Conservation (phyloP, 257 asterid genomes). For the Henckelia pumila region DNA sequence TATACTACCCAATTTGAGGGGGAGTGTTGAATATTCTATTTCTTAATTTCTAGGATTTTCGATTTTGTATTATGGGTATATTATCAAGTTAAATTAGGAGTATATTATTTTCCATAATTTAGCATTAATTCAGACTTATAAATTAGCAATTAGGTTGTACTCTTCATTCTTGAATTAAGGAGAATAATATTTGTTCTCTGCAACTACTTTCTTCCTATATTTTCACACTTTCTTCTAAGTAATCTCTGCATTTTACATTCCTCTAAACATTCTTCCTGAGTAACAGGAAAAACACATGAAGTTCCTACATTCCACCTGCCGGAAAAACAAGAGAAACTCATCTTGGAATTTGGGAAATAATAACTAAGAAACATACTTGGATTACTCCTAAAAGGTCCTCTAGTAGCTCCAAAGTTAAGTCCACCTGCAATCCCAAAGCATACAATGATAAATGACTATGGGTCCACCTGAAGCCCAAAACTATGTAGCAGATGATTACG, state of each 20-base stretch:
- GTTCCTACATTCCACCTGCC: background rate
- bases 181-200: no score
- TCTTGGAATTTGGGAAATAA: background rate
- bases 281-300: no score
- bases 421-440: conserved; percentile 50
- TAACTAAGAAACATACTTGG: conserved; percentile 51
- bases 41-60: no score
- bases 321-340: conserved; percentile 17
- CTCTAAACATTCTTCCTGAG: background rate
- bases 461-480: conserved; percentile 25
- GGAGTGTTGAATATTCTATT: no score
- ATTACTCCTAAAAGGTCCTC: conserved; percentile 91
- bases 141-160: no score
- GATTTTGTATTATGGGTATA: no score
- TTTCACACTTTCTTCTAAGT: background rate
- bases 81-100: no score
- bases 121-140: no score
- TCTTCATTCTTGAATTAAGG: no score
- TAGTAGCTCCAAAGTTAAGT: conserved; percentile 84
- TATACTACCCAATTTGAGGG: no score
- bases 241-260: background rate
- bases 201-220: no score
- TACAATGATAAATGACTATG: conserved; percentile 15
- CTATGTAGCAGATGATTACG: conserved; percentile 19
- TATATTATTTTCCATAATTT: no score